Conservation (phyloP, 2,329 filamentous ascomycete species). For the Ophiostoma ulmi region DNA sequence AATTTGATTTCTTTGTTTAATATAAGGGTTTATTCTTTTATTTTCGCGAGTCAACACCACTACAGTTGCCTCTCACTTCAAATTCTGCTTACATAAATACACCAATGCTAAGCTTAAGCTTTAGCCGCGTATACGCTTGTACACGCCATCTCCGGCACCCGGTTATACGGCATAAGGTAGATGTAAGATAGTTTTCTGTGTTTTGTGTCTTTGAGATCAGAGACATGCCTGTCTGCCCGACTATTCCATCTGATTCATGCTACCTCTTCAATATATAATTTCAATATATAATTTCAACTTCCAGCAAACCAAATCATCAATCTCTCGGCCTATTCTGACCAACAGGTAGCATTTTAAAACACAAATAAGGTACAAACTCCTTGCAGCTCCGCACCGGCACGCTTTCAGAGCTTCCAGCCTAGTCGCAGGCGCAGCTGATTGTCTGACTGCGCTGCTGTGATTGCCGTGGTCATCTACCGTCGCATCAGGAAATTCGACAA, state of each 20-base stretch:
- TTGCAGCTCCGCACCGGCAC: background rate
- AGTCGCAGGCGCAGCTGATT: too few relatives aligned
- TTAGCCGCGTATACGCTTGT: background rate
- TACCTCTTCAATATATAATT: background rate
- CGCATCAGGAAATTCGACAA: background rate
- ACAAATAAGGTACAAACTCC: background rate
- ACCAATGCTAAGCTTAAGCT: conserved; percentile 7
- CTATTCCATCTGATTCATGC: background rate
- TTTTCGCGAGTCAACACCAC: too few relatives aligned
- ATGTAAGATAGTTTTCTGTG: background rate
- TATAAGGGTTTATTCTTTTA: too few relatives aligned
- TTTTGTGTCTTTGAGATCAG: background rate
- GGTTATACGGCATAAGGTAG: background rate
- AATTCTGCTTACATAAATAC: background rate
- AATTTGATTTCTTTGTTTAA: too few relatives aligned
- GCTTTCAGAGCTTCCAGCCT: background rate
- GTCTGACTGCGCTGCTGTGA: background rate
- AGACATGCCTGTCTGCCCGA: background rate
- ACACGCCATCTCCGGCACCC: background rate
- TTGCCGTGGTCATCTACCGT: conserved; percentile 1
- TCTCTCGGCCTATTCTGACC: background rate
- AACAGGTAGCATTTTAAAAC: background rate
- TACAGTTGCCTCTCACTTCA: too few relatives aligned
- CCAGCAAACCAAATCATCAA: background rate
- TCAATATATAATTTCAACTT: background rate